Base-by-base conservation (phyloP, 768 basidiomycete species). In the Agaricus blazei region DNA sequence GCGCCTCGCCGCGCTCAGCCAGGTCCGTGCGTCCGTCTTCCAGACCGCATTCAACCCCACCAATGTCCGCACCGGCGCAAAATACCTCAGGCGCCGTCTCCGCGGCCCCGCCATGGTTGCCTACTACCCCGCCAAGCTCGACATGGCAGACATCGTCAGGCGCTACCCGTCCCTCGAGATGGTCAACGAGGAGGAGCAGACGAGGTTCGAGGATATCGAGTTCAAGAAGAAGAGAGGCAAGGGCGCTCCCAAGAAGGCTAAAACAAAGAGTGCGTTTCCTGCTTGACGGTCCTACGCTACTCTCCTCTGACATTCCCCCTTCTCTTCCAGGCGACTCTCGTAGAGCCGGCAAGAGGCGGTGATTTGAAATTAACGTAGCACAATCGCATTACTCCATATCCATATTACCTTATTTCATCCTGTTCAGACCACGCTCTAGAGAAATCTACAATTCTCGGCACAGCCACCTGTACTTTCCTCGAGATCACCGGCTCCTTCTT, bases 1-100 rank as follows among this genome's bases (percentile, higher is more conserved):
- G 14, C 80, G 83, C 50, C 68, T 90, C n/a, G 71, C 75, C 12
- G 73, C 80, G n/a, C 75, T 93, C 59, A 78, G 70, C 1, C 78
- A 80, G 48, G 74, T 89, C 4, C 86, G 85, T 43, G 86, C 83
- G 66, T 66, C 76, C 41, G 81, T 98, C 51, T 96, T 98, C 65
- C 83, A 93, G 65, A 96, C 92, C 8, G 76, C 87, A 3, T 93
- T 89, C 72, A 98, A 98, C 70, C 95, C 95, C 0, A 79, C 79
- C 2, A 81, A 81, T 27, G 67, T 83, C 12, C 85, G 95, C 15
- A 94, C 90, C 0, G 96, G 96, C 15, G 88, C 93, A 27, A 98
- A 98, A 73, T 93, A 96, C 73, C 83, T 98, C 45, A 84, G 88
- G 19, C 77, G 81, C 12, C 79, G 88, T 15, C 81, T 98, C 36